These are phyloP conservation scores for Primulina eburnea DNA, from an alignment of 257 asterid species.

Conservation along the genomic window DNA sequence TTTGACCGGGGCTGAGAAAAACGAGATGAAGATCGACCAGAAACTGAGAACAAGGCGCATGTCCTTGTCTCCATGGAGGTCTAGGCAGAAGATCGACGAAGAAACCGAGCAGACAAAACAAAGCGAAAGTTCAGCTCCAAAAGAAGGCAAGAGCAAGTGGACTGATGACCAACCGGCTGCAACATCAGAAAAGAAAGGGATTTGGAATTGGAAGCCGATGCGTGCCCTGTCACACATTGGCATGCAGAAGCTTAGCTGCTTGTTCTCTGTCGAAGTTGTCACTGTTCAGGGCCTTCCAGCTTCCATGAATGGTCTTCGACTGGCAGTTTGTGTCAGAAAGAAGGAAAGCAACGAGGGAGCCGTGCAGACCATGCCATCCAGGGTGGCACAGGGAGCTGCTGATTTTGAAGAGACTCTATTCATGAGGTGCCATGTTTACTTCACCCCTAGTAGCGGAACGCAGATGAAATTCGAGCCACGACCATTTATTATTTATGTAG, in stretches of 20 bases:
- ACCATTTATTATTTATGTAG: conserved; percentile 62
- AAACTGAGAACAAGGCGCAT: conserved; percentile 64
- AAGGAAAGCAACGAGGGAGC: conserved; percentile 68
- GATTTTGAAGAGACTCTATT: conserved; percentile 93
- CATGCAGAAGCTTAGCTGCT: conserved; percentile 85
- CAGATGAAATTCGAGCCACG: conserved; percentile 71
- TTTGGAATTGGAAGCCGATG: conserved; percentile 92
- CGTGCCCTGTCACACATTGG: conserved; percentile 69
- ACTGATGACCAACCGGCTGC: conserved; percentile 28
- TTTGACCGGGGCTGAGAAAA: conserved; percentile 25
- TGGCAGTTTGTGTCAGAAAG: conserved; percentile 74
- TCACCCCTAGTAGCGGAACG: conserved; percentile 49
- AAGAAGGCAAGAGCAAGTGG: conserved; percentile 29
- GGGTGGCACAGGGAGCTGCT: conserved; percentile 75
- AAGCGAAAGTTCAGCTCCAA: background rate
- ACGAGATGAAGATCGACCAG: conserved; percentile 41
- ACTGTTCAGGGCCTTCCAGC: conserved; percentile 61
- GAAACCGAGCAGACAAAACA: conserved; percentile 19
- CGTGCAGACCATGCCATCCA: conserved; percentile 89
- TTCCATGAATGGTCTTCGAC: conserved; percentile 88
- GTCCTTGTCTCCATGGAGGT: conserved; percentile 83
- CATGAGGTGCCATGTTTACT: conserved; percentile 74
- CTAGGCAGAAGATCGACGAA: conserved; percentile 44
- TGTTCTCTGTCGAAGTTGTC: conserved; percentile 81
- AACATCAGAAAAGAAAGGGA: conserved; percentile 52